Percentiles rank a stretch among this genome's conserved stretches.
These are phyloP conservation scores for Globisporangium barbulae DNA, from an alignment of 352 stramenopile species.

Conservation along the genomic window DNA sequence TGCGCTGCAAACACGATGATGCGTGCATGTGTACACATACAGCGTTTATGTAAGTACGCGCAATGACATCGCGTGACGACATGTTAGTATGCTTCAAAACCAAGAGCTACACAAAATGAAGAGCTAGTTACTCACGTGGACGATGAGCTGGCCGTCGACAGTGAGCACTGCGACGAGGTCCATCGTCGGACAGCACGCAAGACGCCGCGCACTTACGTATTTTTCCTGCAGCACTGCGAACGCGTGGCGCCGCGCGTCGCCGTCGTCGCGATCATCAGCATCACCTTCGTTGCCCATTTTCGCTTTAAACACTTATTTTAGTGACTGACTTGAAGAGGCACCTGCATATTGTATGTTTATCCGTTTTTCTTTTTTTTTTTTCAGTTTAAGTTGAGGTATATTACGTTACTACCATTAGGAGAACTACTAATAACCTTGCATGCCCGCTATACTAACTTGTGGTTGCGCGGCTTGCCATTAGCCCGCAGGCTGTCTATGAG, in stretches of 20 bases:
- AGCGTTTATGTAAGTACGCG: neutral
- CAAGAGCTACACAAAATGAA: neutral
- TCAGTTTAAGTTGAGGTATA: too few species aligned
- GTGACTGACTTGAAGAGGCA: too few species aligned
- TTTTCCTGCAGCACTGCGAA: conserved; percentile 77
- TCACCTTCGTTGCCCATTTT: conserved; percentile 10
- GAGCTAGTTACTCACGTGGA: conserved; percentile 49
- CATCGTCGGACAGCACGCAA: conserved; percentile 75
- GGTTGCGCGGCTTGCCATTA: too few species aligned
- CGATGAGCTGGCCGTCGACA: conserved; percentile 58
- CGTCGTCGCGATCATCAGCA: neutral
- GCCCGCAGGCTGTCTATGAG: too few species aligned
- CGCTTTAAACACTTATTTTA: too few species aligned
- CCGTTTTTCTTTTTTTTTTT: too few species aligned
- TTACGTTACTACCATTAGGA: too few species aligned
- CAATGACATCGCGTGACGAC: neutral
- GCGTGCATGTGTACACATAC: neutral
- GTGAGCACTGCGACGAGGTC: conserved; percentile 73
- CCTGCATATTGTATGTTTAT: too few species aligned
- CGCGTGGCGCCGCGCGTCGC: conserved; percentile 9
- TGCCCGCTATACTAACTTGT: too few species aligned
- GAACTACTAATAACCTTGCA: too few species aligned
- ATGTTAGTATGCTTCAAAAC: neutral
- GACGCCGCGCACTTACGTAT: conserved; percentile 40
- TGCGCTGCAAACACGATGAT: conserved; percentile 36